Conservation (phyloP, 2,329 filamentous ascomycete species). For the Boeremia exigua region DNA sequence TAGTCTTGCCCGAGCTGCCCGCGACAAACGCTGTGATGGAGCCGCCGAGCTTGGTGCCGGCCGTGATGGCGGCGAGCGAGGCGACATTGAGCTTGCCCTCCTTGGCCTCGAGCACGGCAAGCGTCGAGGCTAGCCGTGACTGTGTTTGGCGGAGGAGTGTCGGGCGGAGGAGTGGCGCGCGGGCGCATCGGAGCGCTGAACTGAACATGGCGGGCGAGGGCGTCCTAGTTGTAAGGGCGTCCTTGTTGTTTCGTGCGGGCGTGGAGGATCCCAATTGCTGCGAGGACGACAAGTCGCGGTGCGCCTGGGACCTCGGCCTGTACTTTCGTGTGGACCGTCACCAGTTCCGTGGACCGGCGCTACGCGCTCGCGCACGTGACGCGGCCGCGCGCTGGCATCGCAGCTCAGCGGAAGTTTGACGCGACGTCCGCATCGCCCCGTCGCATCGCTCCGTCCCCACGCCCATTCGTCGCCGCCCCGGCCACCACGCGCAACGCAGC, state of each 20-base stretch:
- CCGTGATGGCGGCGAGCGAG: constrained; percentile 84
- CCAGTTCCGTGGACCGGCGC: constrained; percentile 2
- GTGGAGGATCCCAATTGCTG: not conserved
- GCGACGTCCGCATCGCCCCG: constrained; percentile 33
- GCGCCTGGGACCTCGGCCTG: constrained; percentile 9
- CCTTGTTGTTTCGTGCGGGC: not conserved
- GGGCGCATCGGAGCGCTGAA: constrained; percentile 46
- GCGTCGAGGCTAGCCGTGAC: constrained; percentile 75
- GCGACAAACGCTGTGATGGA: constrained; percentile 87
- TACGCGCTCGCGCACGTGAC: not conserved
- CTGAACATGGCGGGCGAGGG: constrained; percentile 41
- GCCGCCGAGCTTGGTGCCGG: constrained; percentile 85
- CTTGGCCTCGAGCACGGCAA: constrained; percentile 90
- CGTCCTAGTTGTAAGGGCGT: not conserved
- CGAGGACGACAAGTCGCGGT: no score
- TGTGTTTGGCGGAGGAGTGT: constrained; percentile 33
- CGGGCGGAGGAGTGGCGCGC: constrained; percentile 49
- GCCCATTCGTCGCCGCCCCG: constrained; percentile 21
- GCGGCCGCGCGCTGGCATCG: constrained; percentile 28
- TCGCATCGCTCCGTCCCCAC: constrained; percentile 36
- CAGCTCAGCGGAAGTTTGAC: constrained; percentile 32
- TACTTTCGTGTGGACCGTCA: not conserved
- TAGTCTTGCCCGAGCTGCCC: constrained; percentile 75
- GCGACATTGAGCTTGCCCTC: constrained; percentile 84
- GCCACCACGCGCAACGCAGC: constrained; percentile 8